Percentiles rank a stretch among this genome's conserved stretches.
Conservation (phyloP, 192 early-diverging fungal genomes). For the Glomus cerebriforme region DNA sequence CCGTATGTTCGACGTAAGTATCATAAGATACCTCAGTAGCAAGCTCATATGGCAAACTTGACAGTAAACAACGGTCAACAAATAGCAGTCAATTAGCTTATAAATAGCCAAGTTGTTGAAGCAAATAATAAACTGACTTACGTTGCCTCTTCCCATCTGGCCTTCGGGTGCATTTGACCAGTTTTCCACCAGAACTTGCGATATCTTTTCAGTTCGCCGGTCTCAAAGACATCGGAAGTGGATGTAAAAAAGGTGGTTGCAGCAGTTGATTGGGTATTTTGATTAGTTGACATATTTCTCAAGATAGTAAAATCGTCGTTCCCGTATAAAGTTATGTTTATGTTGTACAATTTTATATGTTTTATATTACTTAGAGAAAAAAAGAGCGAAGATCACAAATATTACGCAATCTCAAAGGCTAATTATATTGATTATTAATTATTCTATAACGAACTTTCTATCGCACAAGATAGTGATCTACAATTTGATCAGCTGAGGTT, state of each 20-base stretch:
- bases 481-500: too few relatives aligned
- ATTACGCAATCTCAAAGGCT: too few relatives aligned
- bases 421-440: too few relatives aligned
- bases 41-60: slow-evolving; percentile 10
- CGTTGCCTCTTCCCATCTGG: slow-evolving; percentile 1
- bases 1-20: not conserved
- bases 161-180: not conserved
- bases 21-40: not conserved
- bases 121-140: slow-evolving; percentile 14
- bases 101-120: slow-evolving; percentile 1
- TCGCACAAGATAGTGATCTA: too few relatives aligned
- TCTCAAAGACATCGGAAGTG: not conserved
- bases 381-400: too few relatives aligned
- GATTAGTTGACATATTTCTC: not conserved
- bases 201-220: not conserved
- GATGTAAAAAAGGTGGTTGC: not conserved
- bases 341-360: too few relatives aligned
- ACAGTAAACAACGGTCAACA: slow-evolving; percentile 8
- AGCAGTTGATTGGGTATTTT: not conserved
- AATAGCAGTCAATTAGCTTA: not conserved
- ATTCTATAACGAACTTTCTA: too few relatives aligned
- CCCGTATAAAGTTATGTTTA: too few relatives aligned
- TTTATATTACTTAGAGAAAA: too few relatives aligned
- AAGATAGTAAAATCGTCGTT: not conserved
- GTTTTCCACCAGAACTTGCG: slow-evolving; percentile 5